These are phyloP conservation scores for Strombidium stylifer DNA, from an alignment of 73 alveolate genomes.

Conservation along the genomic window DNA sequence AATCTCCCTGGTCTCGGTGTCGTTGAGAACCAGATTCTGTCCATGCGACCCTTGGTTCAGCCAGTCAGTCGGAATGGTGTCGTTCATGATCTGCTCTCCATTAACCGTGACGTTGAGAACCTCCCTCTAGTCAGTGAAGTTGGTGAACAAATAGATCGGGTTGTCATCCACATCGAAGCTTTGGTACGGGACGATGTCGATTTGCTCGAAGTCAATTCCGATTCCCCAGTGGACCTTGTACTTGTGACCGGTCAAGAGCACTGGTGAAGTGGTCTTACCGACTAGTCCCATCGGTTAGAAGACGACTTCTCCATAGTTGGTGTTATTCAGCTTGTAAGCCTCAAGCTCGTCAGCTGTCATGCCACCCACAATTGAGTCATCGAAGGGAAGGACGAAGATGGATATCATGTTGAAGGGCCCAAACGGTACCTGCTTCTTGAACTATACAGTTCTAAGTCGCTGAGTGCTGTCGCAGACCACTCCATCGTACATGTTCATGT, in stretches of 20 bases:
- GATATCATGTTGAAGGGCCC: not conserved
- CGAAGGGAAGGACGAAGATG: slow-evolving; percentile 3
- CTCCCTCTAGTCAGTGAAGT: slow-evolving; percentile 24
- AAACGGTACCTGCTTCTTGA: not conserved
- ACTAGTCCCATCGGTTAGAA: not conserved
- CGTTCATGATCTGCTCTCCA: not conserved
- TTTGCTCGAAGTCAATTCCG: slow-evolving; percentile 15
- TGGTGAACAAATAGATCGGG: not conserved
- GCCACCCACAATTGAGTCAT: not conserved
- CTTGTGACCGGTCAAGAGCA: slow-evolving; percentile 17
- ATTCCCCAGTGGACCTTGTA: slow-evolving; percentile 28
- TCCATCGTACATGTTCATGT: not conserved
- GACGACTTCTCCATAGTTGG: slow-evolving; percentile 8
- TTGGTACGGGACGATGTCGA: slow-evolving; percentile 7
- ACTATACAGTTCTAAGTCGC: slow-evolving; percentile 9
- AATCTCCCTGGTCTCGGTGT: slow-evolving; percentile 7
- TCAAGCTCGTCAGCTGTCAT: not conserved
- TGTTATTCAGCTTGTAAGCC: not conserved
- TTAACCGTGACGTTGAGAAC: slow-evolving; percentile 9
- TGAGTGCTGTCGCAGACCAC: slow-evolving; percentile 5
- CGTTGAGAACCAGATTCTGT: slow-evolving; percentile 13
- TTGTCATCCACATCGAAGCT: slow-evolving; percentile 2
- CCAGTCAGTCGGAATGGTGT: not conserved
- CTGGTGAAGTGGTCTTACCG: not conserved
- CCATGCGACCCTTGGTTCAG: slow-evolving; percentile 3